Evolutionary conservation across 768 basidiomycete species (phyloP), one percentile per base, ranked within the genome.

Genomic region (Phaeotremella fagi): DNA sequence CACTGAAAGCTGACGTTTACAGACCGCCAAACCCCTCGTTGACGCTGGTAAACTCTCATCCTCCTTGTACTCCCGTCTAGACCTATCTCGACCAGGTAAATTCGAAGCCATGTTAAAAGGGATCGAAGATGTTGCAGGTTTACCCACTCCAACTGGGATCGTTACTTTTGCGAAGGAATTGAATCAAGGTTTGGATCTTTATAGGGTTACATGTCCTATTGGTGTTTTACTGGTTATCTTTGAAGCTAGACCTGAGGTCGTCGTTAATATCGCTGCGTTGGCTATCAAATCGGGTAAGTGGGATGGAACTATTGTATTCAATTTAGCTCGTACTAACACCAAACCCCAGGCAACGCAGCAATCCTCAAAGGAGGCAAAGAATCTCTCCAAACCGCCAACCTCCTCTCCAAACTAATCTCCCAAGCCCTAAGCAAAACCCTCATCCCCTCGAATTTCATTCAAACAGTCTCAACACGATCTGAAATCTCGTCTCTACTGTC

Each of bases 341-440:
- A n/a, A 5, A 26, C 38, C 42, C 4, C 60, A 95, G 94, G 94
- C 1, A 99, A 99, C 71, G 86, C 91, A 20, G 94, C 92, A 7
- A 98, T 99, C 53, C 77, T 98, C 26, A 98, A 99, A 75, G 94
- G 95, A 9, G 95, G 95, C 4, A 97, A 94, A 71, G 95, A 99
- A 72, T 97, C 94, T 3, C 82, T 82, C 44, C 78, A 83, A 52
- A 95, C 95, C 1, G 81, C 90, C 2, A 73, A 79, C 4, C 77
- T 90, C 24, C 81, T 99, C 28, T 82, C 90, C 1, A 77, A 82
- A 58, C 83, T 88, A 42, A 97, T 98, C 61, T 82, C 86, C 15
- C 73, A 79, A 12, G 91, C 89, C 1, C 78, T 98, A 24, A 76
- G 82, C 2, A 82, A 81, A 43, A 89, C 91, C 0, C 75, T 81